Conservation (phyloP, 805 yeast genomes). For the Wickerhamomyces canadensis region DNA sequence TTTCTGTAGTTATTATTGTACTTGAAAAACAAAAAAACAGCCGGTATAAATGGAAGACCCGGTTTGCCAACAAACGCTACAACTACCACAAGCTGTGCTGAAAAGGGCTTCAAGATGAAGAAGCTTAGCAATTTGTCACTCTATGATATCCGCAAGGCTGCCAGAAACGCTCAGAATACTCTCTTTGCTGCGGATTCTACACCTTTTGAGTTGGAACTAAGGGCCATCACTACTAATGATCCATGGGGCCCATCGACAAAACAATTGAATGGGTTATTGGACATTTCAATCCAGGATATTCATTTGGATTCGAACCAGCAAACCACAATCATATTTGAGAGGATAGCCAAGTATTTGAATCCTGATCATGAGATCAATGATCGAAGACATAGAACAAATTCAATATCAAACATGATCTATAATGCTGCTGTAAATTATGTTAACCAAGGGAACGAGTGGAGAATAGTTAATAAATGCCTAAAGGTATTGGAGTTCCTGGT, state of each 20-base stretch:
- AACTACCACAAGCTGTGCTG: too few relatives aligned
- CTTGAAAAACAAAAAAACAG: too few relatives aligned
- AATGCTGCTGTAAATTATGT: conserved; percentile 26
- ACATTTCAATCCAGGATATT: conserved; percentile 11
- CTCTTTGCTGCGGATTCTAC: conserved; percentile 30
- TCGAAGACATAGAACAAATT: background rate
- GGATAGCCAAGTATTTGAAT: conserved; percentile 20
- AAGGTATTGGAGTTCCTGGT: conserved; percentile 29
- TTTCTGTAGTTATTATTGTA: too few relatives aligned
- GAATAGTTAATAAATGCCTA: conserved; percentile 33
- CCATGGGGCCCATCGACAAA: conserved; percentile 47
- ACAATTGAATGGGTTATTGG: conserved; percentile 31
- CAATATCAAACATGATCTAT: background rate
- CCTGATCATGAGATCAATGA: conserved; percentile 1
- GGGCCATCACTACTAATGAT: conserved; percentile 45
- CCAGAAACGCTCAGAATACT: conserved; percentile 33
- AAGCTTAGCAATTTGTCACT: conserved; percentile 28
- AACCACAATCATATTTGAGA: conserved; percentile 25
- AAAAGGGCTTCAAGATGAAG: conserved; percentile 30
- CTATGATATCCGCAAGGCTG: conserved; percentile 35
- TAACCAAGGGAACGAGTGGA: conserved; percentile 35
- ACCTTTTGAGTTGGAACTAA: conserved; percentile 29
- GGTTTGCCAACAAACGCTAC: too few relatives aligned
- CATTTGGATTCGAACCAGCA: conserved; percentile 17
- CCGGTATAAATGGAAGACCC: too few relatives aligned